Evolutionary conservation across 768 basidiomycete species (phyloP).

Genomic region (Mycena capillaripes): DNA sequence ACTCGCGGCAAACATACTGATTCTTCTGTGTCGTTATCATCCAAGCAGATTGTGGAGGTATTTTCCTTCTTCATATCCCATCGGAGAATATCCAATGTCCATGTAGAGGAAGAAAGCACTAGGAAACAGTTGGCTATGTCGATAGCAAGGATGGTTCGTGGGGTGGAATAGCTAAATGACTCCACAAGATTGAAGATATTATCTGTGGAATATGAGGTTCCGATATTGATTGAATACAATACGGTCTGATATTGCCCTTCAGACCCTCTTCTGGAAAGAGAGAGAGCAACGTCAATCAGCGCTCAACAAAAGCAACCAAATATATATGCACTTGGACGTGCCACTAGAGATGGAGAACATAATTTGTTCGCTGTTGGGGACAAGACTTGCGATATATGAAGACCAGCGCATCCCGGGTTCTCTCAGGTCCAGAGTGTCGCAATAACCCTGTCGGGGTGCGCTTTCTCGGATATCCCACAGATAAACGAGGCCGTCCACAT

Average conservation of each 20-base stretch:
- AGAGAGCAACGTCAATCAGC: not conserved
- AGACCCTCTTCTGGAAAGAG: not conserved
- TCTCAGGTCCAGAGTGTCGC: constrained; percentile 20
- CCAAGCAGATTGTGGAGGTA: constrained; percentile 38
- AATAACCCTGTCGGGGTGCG: constrained; percentile 18
- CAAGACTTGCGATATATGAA: constrained; percentile 18
- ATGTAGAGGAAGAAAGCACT: constrained; percentile 25
- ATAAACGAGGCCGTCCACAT: constrained; percentile 55
- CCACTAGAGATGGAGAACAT: constrained; percentile 23
- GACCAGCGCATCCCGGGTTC: constrained; percentile 22
- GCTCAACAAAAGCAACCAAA: not conserved
- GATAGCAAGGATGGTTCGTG: constrained; percentile 34
- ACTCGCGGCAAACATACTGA: constrained; percentile 43
- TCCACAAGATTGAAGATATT: constrained; percentile 6
- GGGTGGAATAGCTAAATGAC: not conserved
- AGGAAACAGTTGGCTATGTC: constrained; percentile 12
- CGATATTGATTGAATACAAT: constrained; percentile 21
- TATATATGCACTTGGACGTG: constrained; percentile 11
- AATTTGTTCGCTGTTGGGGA: not conserved
- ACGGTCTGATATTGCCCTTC: constrained; percentile 1
- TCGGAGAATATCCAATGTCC: constrained; percentile 12
- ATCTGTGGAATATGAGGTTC: not conserved
- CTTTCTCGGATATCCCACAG: constrained; percentile 55
- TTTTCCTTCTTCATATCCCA: constrained; percentile 12
- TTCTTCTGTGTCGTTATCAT: constrained; percentile 50